Conservation (phyloP, 1,284 basidiomycete genomes). For the Heterobasidion parviporum region DNA sequence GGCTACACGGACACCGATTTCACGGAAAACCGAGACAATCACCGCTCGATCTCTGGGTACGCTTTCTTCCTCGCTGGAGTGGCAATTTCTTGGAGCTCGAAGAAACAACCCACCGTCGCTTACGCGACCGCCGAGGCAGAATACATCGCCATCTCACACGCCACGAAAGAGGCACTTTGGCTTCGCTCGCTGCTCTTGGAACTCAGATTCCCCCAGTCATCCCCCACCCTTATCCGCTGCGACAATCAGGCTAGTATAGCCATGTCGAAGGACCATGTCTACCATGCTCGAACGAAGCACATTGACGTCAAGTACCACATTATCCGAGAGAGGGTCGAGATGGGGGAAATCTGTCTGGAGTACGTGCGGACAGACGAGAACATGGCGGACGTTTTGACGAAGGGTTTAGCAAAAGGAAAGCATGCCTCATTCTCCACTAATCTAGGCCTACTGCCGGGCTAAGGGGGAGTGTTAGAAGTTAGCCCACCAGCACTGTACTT, state of each 20-base stretch:
- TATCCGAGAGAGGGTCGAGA: background rate
- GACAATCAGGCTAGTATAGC: background rate
- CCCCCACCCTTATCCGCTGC: background rate
- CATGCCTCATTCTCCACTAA: background rate
- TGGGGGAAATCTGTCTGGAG: background rate
- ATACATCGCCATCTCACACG: slow-evolving; percentile 19
- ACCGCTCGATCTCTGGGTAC: background rate
- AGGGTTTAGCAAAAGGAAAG: background rate
- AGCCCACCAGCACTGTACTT: background rate
- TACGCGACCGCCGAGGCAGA: slow-evolving; percentile 24
- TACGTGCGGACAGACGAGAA: background rate
- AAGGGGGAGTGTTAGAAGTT: background rate
- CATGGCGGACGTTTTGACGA: background rate
- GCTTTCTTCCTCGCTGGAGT: background rate
- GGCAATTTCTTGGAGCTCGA: slow-evolving; percentile 21
- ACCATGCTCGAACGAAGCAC: background rate
- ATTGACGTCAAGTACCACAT: background rate
- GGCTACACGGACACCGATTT: background rate
- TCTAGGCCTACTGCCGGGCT: background rate
- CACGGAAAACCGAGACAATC: background rate
- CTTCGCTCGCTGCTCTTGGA: slow-evolving; percentile 11
- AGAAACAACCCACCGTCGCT: slow-evolving; percentile 19
- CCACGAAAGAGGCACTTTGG: slow-evolving; percentile 14
- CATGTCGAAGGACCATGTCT: background rate
- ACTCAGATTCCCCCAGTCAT: background rate